Base-by-base conservation (phyloP, 2,329 filamentous ascomycete genomes). In the Aspergillus chevalieri region DNA sequence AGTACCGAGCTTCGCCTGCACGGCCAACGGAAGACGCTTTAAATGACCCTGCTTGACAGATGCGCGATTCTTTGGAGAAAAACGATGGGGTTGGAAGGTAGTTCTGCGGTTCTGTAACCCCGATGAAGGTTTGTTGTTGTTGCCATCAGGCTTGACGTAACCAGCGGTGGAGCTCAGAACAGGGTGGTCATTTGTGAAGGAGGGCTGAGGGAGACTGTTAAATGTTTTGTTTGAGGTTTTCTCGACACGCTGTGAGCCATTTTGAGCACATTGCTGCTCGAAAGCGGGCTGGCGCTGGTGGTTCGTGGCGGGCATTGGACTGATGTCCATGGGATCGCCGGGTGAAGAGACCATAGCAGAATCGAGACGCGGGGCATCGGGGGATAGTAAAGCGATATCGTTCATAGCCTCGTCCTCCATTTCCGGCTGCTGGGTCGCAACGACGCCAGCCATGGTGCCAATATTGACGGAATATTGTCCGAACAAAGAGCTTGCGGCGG, bases 241-340 rank as follows among this genome's bases (percentile, higher is more conserved):
- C 15, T 19, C 21, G 22, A 26, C 10, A 17, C 21, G 6, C 42
- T 30, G 42, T 7, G 42, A 30, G 42, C 14, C 26, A n/a, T n/a
- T 15, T 17, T 44, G 21, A 41, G 38, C 12, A 10, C 17, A 15
- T 3, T 22, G 38, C 17, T 41, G 38, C n/a, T 38, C 34, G 34
- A n/a, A n/a, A 14, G n/a, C 34, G 8, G 3, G 6, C 38, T 41
- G 38, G 36, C 42, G 15, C 36, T 26, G 43, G 15, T 39, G 36
- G 8, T 14, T 34, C 15, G 49, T 42, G 30, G 43, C 26, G 10
- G 28, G 44, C 14, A 8, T 46, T 24, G 53, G 46, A 34, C 51
- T 50, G 26, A 55, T 55, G 15, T 59, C 55, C 55, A 58, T 60
- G 6, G 53, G 53, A 49, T 55, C 53, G 26, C 45, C 48, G 8